Evolutionary conservation across 106 monocot genomes (phyloP).

Genomic region (Vanilla planifolia): DNA sequence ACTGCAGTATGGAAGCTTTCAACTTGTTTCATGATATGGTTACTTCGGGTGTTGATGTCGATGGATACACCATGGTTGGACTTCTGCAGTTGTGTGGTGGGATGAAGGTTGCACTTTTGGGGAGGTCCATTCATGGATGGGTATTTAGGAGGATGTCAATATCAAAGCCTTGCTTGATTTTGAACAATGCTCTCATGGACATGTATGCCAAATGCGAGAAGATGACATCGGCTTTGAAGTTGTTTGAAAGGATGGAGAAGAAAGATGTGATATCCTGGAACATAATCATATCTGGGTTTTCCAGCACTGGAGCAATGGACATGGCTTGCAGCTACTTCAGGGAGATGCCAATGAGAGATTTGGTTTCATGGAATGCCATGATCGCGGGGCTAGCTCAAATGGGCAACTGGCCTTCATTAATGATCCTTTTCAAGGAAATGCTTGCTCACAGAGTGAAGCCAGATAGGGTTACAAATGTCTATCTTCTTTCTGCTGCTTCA

Average conservation of each 20-base stretch:
- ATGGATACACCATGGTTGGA: constrained; percentile 37
- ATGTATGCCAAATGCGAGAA: constrained; percentile 56
- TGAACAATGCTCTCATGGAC: constrained; percentile 59
- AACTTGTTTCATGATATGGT: constrained; percentile 29
- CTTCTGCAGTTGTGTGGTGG: constrained; percentile 47
- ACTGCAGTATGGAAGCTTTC: constrained; percentile 24
- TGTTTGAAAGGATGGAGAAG: constrained; percentile 32
- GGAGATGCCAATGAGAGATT: constrained; percentile 36
- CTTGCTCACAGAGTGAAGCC: constrained; percentile 29
- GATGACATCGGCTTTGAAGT: constrained; percentile 23
- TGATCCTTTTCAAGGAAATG: constrained; percentile 33
- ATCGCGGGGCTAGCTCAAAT: constrained; percentile 37
- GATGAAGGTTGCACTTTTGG: constrained; percentile 16
- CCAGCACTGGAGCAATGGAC: constrained; percentile 28
- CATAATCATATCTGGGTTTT: constrained; percentile 46
- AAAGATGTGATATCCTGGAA: constrained; percentile 59
- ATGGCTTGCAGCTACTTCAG: constrained; percentile 25
- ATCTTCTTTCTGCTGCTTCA: constrained; percentile 27
- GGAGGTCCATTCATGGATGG: constrained; percentile 47
- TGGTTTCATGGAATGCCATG: constrained; percentile 68
- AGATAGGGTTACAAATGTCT: constrained; percentile 41
- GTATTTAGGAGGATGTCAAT: constrained; percentile 19
- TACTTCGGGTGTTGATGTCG: constrained; percentile 24
- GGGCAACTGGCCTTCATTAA: constrained; percentile 15
- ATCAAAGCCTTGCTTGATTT: constrained; percentile 16